Conservation (phyloP, 441 rosid species). For the Populus tomentosa region DNA sequence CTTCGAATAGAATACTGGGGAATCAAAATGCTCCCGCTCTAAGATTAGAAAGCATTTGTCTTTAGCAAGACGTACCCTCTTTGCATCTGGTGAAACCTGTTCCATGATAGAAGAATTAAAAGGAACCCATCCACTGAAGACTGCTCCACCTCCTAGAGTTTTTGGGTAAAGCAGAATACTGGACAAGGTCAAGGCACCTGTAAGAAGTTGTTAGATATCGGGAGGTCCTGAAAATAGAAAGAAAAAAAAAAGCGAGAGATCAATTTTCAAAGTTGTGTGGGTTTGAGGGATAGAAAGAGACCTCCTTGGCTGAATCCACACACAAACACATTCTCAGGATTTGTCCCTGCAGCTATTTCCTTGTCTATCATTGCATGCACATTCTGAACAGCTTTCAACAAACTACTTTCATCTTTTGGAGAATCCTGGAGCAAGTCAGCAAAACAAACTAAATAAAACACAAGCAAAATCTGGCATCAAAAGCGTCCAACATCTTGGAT, state of each 20-base stretch:
- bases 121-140: slow-evolving; percentile 91
- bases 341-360: slow-evolving; percentile 61
- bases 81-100: slow-evolving; percentile 54
- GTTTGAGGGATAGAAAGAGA: slow-evolving; percentile 23
- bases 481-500: not conserved
- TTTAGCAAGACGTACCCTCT: slow-evolving; percentile 40
- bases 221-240: not conserved
- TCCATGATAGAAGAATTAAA: slow-evolving; percentile 53
- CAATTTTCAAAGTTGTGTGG: not conserved
- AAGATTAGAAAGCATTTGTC: not conserved
- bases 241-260: slow-evolving; percentile 2
- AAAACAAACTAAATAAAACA: not conserved
- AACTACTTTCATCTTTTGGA: slow-evolving; percentile 62
- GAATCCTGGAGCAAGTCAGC: slow-evolving; percentile 40
- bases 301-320: slow-evolving; percentile 99
- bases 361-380: slow-evolving; percentile 73
- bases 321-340: slow-evolving; percentile 62
- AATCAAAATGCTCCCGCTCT: not conserved
- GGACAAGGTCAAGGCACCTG: slow-evolving; percentile 86
- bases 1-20: not conserved
- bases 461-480: slow-evolving; percentile 7
- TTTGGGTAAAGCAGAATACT: slow-evolving; percentile 75
- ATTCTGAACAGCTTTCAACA: slow-evolving; percentile 69
- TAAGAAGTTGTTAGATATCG: slow-evolving; percentile 17
- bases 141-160: slow-evolving; percentile 78